A percentile compares a stretch with the other conserved stretches of the same genome.
Evolutionary conservation across 441 rosid species (phyloP).

Genomic region (Hypseocharis bilobata): DNA sequence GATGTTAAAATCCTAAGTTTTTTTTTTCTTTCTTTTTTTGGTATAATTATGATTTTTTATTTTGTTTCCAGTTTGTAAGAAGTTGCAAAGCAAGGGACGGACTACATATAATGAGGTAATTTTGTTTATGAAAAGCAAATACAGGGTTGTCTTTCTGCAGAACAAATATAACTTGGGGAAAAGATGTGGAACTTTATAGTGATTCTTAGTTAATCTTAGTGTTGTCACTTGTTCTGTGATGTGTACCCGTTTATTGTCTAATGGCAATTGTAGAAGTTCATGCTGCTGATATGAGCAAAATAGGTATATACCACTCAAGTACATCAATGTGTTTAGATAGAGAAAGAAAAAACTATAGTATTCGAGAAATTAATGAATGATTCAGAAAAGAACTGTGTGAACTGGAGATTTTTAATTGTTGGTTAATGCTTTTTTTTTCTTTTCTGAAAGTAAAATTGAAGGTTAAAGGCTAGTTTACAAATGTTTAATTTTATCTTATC

Average conservation of each 20-base stretch:
- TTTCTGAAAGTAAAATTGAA: not conserved
- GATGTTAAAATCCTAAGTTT: not conserved
- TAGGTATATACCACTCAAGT: too few species aligned
- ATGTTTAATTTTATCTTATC: not conserved
- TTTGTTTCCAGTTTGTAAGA: conserved; percentile 37
- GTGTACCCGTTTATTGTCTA: too few species aligned
- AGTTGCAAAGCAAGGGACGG: conserved; percentile 43
- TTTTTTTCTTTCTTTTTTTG: not conserved
- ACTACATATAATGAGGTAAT: conserved; percentile 49
- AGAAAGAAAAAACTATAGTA: too few species aligned
- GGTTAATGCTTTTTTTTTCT: not conserved
- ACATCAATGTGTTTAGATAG: too few species aligned
- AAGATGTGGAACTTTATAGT: not conserved
- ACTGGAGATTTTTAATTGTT: not conserved
- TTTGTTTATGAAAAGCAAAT: not conserved
- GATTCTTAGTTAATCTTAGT: too few species aligned
- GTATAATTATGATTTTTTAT: not conserved
- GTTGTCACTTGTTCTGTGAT: too few species aligned
- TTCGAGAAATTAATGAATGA: too few species aligned
- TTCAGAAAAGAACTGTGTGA: too few species aligned
- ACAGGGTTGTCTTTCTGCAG: not conserved
- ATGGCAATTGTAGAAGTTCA: not conserved
- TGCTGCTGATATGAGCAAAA: not conserved
- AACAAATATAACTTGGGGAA: not conserved
- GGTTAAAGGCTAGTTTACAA: not conserved